Evolutionary conservation across 495 filamentous ascomycete genomes (phyloP).

Genomic region (Aspergillus heteromorphus): DNA sequence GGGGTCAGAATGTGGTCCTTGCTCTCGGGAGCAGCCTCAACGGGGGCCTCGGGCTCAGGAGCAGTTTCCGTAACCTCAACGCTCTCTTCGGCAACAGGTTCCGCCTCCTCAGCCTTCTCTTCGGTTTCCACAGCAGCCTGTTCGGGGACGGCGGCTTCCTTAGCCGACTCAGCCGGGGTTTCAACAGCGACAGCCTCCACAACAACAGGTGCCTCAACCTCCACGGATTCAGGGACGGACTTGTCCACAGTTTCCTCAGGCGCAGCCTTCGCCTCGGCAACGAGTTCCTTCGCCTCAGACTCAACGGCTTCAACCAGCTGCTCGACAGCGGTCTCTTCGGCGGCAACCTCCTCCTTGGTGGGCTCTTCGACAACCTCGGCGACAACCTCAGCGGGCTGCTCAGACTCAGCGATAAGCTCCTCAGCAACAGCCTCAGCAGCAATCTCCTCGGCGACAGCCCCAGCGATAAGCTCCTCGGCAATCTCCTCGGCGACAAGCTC

Average conservation of each 20-base stretch:
- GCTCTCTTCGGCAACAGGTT: neutral
- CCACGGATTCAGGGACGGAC: constrained; percentile 2
- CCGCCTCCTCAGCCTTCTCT: neutral
- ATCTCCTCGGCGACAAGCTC: constrained; percentile 9
- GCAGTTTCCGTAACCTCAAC: constrained; percentile 1
- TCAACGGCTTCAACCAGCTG: constrained; percentile 6
- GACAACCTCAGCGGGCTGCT: neutral
- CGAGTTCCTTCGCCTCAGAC: constrained; percentile 5
- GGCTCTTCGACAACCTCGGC: constrained; percentile 3
- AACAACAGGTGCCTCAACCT: constrained; percentile 3
- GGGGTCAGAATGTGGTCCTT: constrained; percentile 21
- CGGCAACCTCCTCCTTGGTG: neutral
- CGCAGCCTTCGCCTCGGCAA: constrained; percentile 1
- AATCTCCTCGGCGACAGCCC: constrained; percentile 1
- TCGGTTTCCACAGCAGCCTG: neutral
- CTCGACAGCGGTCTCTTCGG: constrained; percentile 1
- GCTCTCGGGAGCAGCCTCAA: constrained; percentile 3
- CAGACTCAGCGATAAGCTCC: constrained; percentile 6
- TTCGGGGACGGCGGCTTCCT: constrained; percentile 5
- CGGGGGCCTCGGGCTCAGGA: neutral
- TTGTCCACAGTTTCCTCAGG: constrained; percentile 5
- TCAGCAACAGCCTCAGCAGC: constrained; percentile 6
- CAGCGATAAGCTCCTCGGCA: constrained; percentile 1
- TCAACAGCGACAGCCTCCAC: neutral
- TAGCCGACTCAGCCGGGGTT: neutral